Evolutionary conservation across 768 basidiomycete genomes (phyloP).

Genomic region (Pleurotus djamor): DNA sequence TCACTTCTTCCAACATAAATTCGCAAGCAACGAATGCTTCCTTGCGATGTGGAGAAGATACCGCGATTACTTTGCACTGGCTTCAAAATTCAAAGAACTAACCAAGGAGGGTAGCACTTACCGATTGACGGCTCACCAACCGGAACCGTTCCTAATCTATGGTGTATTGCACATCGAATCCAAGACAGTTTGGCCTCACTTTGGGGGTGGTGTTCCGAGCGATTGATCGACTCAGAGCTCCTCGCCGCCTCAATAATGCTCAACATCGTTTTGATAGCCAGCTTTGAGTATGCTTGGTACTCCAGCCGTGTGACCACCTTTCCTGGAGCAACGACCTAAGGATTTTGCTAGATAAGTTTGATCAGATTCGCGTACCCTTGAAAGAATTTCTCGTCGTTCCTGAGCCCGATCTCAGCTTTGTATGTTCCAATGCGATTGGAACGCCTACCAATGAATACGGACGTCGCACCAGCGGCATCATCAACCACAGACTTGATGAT

Average conservation of each 20-base stretch:
- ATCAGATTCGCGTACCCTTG: conserved; percentile 47
- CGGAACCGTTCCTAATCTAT: conserved; percentile 75
- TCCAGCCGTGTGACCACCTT: conserved; percentile 71
- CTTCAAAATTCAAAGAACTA: background rate
- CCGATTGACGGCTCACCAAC: conserved; percentile 79
- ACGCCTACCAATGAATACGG: conserved; percentile 66
- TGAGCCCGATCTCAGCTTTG: conserved; percentile 10
- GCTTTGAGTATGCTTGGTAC: conserved; percentile 80
- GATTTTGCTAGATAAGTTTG: background rate
- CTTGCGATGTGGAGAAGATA: conserved; percentile 80
- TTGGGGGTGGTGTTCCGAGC: conserved; percentile 37
- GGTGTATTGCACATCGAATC: conserved; percentile 64
- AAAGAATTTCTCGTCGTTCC: conserved; percentile 83
- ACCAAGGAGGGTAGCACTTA: conserved; percentile 12
- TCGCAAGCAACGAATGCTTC: conserved; percentile 83
- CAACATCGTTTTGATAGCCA: conserved; percentile 77
- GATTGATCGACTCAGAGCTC: conserved; percentile 27
- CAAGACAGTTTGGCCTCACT: conserved; percentile 27
- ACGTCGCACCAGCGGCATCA: conserved; percentile 67
- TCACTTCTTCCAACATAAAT: conserved; percentile 82
- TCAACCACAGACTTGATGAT: conserved; percentile 65
- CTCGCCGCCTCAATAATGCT: conserved; percentile 52
- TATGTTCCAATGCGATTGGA: background rate
- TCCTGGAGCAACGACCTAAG: conserved; percentile 33
- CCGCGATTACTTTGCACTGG: conserved; percentile 59